A percentile compares a stretch with the other conserved stretches of the same genome.
Conservation (phyloP, 768 basidiomycete genomes). For the Clavulina sp. region DNA sequence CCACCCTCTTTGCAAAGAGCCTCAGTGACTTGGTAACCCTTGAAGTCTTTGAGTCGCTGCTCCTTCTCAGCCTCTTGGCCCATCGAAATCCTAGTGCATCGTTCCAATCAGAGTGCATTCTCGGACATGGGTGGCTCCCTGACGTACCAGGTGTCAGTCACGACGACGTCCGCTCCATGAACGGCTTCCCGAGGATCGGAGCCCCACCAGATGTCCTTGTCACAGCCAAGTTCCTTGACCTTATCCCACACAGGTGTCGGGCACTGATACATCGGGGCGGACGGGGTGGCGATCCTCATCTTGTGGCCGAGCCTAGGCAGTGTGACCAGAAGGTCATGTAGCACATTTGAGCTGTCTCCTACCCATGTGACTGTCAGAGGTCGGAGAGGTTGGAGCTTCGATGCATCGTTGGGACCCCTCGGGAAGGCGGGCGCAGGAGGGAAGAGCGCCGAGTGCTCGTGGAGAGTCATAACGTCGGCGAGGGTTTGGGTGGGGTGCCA, state of each 20-base stretch:
- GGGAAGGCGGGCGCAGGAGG: slow-evolving; percentile 13
- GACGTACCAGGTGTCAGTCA: slow-evolving; percentile 86
- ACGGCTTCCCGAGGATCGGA: slow-evolving; percentile 75
- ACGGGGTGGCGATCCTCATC: slow-evolving; percentile 69
- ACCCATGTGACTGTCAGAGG: slow-evolving; percentile 85
- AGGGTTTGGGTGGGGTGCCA: slow-evolving; percentile 97
- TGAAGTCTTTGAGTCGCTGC: slow-evolving; percentile 68
- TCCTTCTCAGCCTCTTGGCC: slow-evolving; percentile 91
- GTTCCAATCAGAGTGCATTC: background rate
- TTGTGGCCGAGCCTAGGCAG: slow-evolving; percentile 82
- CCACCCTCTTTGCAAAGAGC: slow-evolving; percentile 61
- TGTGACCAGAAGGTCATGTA: slow-evolving; percentile 94
- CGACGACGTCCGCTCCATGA: slow-evolving; percentile 76
- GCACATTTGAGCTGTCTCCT: slow-evolving; percentile 86
- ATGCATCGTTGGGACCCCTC: background rate
- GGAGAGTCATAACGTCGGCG: slow-evolving; percentile 80
- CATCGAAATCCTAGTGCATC: slow-evolving; percentile 98
- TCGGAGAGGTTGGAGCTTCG: slow-evolving; percentile 25
- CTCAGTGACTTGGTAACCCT: slow-evolving; percentile 91
- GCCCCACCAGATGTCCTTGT: slow-evolving; percentile 56
- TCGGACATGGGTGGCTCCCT: background rate
- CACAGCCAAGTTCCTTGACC: slow-evolving; percentile 56
- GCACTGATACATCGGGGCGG: slow-evolving; percentile 39
- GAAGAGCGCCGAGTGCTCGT: slow-evolving; percentile 53
- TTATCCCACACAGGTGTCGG: slow-evolving; percentile 64